Base-by-base conservation (phyloP, 495 filamentous ascomycete genomes). In the Chaetomium fimeti region DNA sequence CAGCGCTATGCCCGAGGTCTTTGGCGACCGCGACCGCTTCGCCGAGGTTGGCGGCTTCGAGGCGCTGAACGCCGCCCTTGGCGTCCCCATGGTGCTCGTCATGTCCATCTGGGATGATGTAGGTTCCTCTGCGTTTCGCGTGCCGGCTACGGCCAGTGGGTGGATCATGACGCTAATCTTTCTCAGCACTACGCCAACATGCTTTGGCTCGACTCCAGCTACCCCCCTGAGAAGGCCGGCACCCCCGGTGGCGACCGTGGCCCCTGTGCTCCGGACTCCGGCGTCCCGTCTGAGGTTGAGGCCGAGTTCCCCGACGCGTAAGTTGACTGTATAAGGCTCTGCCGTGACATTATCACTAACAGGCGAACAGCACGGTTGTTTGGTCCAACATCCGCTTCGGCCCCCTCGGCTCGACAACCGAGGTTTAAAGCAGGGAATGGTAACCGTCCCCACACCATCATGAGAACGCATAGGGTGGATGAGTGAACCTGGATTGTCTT, bases 131-230 rank as follows among this genome's bases (percentile, higher is more conserved):
- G 12, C 32, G 4, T 11, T 43, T 43, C 16, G 7, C 22, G 3
- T 32, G 27, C 20, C 25, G 15, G 2, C 15, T 15, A 13, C 5
- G 20, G 1, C 16, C 11, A 8, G 3, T 12, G 11, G 1, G 9
- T 22, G 3, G 3, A 22, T 38, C 4, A 3, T 24, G 29, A 45
- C 20, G 57, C 57, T 60, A 1, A 47, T 25, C 1, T 13, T 29
- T n/a, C 15, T 22, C 29, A 73, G 71, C 85, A 92, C 80, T 79
- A 83, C 70, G 78, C 85, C 75, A 84, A 90, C 79, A 93, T 93
- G 91, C 82, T 89, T 64, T 93, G 91, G 91, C 86, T 94, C 68
- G 90, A 93, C 79, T 86, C 86, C 68, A 81, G 74, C 76, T 91
- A 89, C 79, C 91, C 90, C 4, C 79, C 83, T 29, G 81, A 83